A percentile compares a stretch with the other conserved stretches of the same genome.
phyloP scores from a whole-genome alignment of 179 eudicot genomes.

The Beta corolliflora region DNA sequence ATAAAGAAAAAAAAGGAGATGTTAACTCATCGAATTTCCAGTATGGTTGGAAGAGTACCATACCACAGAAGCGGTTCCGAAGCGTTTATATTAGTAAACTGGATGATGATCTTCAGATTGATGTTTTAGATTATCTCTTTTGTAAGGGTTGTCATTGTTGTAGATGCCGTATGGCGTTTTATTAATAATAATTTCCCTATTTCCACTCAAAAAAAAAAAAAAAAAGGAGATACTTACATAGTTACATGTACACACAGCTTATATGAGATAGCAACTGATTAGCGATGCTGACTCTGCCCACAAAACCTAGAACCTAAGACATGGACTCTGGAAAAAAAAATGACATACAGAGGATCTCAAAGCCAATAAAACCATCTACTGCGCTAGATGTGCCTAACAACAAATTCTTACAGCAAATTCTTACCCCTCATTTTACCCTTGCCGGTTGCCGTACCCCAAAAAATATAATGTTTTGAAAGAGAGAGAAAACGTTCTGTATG shows the following conservation, averaged over 20 bases:
- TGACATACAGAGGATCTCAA: not conserved
- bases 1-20: too few relatives aligned
- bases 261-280: not conserved
- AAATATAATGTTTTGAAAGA: not conserved
- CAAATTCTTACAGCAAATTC: too few relatives aligned
- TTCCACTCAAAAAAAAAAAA: too few relatives aligned
- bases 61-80: too few relatives aligned
- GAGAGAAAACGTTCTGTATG: not conserved
- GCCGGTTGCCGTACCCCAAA: not conserved
- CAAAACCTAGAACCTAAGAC: not conserved
- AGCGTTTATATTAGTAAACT: too few relatives aligned
- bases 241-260: not conserved
- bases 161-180: too few relatives aligned
- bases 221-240: not conserved
- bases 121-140: too few relatives aligned
- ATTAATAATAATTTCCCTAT: too few relatives aligned
- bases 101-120: too few relatives aligned
- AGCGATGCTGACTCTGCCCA: not conserved
- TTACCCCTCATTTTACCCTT: not conserved
- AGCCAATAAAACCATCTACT: not conserved
- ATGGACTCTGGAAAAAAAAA: not conserved
- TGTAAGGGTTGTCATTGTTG: too few relatives aligned
- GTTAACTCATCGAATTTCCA: too few relatives aligned
- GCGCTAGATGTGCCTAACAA: not conserved
- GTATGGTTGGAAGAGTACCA: too few relatives aligned